Conservation (phyloP, 495 filamentous ascomycete species). For the Collariella sp. region DNA sequence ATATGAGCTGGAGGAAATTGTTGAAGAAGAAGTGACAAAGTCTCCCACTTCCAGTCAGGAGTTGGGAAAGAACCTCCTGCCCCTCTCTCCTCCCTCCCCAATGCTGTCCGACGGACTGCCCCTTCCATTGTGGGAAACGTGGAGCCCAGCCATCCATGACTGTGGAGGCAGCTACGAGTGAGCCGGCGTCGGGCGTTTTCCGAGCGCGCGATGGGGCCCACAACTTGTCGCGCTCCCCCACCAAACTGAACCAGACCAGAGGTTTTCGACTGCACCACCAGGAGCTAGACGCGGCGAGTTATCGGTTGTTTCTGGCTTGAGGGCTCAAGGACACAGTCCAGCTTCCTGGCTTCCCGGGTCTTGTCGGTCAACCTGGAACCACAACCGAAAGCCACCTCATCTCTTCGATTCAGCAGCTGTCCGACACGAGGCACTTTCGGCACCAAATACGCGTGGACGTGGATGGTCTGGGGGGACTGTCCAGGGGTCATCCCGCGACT, state of each 20-base stretch:
- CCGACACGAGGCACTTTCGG: conserved; percentile 11
- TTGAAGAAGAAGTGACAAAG: too few relatives aligned
- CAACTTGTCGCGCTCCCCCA: too few relatives aligned
- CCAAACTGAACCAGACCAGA: not conserved
- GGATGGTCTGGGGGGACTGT: conserved; percentile 1
- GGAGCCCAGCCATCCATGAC: too few relatives aligned
- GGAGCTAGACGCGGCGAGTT: too few relatives aligned
- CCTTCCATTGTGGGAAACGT: not conserved
- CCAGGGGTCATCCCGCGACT: conserved; percentile 1
- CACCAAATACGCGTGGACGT: not conserved
- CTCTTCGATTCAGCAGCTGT: conserved; percentile 2
- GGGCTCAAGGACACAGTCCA: too few relatives aligned
- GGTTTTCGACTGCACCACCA: too few relatives aligned
- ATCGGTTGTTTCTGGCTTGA: too few relatives aligned
- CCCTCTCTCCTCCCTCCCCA: not conserved
- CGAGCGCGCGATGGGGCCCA: not conserved
- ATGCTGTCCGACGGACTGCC: not conserved
- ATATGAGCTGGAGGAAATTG: too few relatives aligned
- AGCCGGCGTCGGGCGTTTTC: not conserved
- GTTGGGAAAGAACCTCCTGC: too few relatives aligned
- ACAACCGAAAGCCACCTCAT: not conserved
- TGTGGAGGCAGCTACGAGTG: not conserved
- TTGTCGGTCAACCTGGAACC: not conserved
- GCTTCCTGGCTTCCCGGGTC: not conserved
- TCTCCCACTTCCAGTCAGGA: too few relatives aligned